Percentiles rank a stretch among this genome's conserved stretches.
Conservation (phyloP, 345 rosid genomes). For the Moricandia arvensis region DNA sequence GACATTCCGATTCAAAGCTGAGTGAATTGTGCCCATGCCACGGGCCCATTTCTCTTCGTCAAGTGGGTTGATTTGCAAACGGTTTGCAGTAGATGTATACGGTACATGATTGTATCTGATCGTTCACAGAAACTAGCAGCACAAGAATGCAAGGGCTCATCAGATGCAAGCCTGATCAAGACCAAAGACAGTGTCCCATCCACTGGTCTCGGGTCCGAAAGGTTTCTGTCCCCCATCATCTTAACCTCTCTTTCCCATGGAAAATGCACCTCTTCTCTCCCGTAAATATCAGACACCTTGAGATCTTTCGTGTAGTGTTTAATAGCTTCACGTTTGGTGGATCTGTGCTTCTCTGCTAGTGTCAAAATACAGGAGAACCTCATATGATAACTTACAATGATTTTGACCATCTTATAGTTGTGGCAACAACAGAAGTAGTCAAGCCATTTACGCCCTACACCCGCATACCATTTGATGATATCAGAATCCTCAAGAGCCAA, state of each 20-base stretch:
- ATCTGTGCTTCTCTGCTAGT: slow-evolving; percentile 85
- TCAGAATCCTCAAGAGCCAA: slow-evolving; percentile 74
- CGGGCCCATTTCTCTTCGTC: slow-evolving; percentile 57
- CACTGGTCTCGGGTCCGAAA: slow-evolving; percentile 78
- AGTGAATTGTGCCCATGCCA: slow-evolving; percentile 64
- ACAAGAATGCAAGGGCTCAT: slow-evolving; percentile 62
- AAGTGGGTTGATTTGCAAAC: slow-evolving; percentile 43
- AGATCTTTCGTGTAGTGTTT: slow-evolving; percentile 80
- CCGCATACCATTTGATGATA: slow-evolving; percentile 93
- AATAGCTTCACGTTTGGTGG: slow-evolving; percentile 76
- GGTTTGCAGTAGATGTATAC: slow-evolving; percentile 65
- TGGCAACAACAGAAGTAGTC: slow-evolving; percentile 93
- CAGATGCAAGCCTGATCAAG: slow-evolving; percentile 67
- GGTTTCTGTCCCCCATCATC: slow-evolving; percentile 92
- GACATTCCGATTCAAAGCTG: slow-evolving; percentile 57
- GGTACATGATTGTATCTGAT: slow-evolving; percentile 51
- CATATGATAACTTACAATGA: slow-evolving; percentile 73
- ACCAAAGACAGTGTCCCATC: slow-evolving; percentile 74
- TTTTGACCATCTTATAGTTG: slow-evolving; percentile 80
- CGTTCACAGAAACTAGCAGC: slow-evolving; percentile 72
- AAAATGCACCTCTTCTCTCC: slow-evolving; percentile 58
- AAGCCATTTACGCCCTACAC: slow-evolving; percentile 89
- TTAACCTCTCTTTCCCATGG: slow-evolving; percentile 80
- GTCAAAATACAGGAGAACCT: slow-evolving; percentile 93
- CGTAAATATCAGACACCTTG: slow-evolving; percentile 51